A percentile compares a stretch with the other conserved stretches of the same genome.
Conservation (phyloP, 192 early-diverging fungal genomes). For the Rhizophagus sp. region DNA sequence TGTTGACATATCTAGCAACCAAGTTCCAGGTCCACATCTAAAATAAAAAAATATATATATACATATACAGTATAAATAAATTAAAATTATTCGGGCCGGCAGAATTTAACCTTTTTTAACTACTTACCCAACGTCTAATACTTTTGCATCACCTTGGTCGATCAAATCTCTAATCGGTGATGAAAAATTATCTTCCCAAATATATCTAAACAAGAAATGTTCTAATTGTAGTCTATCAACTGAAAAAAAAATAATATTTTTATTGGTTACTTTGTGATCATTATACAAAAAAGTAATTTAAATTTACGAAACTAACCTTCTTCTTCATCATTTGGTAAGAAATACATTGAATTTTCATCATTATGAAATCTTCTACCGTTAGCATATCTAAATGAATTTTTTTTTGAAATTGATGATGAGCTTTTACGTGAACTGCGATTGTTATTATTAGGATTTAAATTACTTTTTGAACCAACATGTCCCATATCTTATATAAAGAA, state of each 20-base stretch:
- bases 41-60: too few species aligned
- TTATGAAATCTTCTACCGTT: constrained; percentile 46
- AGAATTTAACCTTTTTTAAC: background rate
- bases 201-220: background rate
- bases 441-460: too few species aligned
- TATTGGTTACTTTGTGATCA: too few species aligned
- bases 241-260: too few species aligned
- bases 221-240: constrained; percentile 16
- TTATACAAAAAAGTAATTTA: background rate
- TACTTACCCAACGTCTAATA: constrained; percentile 25
- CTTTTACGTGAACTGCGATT: too few species aligned
- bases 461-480: too few species aligned
- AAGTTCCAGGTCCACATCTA: constrained; percentile 36
- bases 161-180: background rate
- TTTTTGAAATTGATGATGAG: background rate
- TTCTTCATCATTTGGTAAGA: constrained; percentile 51
- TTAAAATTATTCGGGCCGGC: too few species aligned
- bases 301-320: constrained; percentile 27
- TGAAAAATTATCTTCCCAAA: constrained; percentile 21
- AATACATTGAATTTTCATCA: constrained; percentile 38
- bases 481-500: too few species aligned
- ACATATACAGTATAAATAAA: too few species aligned
- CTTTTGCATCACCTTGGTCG: constrained; percentile 2
- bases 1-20: constrained; percentile 51
- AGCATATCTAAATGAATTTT: background rate